Evolutionary conservation across 1,284 basidiomycete species (phyloP), one percentile per base, ranked within the genome.

Genomic region (Rugosomyces carneus): DNA sequence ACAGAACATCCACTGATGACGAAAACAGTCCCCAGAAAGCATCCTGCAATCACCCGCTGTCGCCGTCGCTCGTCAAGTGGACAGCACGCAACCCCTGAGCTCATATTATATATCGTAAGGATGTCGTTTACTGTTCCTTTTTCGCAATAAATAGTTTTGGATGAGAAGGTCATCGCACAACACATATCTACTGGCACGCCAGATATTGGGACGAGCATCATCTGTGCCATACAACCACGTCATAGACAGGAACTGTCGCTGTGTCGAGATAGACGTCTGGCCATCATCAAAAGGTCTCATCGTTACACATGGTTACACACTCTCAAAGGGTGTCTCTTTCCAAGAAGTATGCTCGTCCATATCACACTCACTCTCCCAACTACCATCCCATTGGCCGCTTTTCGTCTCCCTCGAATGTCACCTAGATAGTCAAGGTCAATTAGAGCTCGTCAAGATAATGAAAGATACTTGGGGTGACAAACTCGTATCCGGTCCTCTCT

Each of bases 251-350:
- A 69, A 72, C 37, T 76, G 71, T 3, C 71, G 79, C 29, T 84
- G 80, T 55, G 77, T 85, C 23, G 82, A 85, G 59, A 81, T 84
- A 47, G 82, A 85, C 54, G 80, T 80, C 11, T 85, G 82, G 82
- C 71, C 78, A 9, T 72, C 73, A 3, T 64, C 67, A 1, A 63
- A 70, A 37, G 77, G 75, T 9, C 70, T 75, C 20, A 66, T 81
- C 43, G 80, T 37, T 16, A 84, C 77, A 0, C 81, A 84, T 53
- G 79, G 79, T 0, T 66, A 75, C 53, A 81, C 79, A 0, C 65
- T 78, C 45, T 75, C 70, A 47, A 67, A 69, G 49, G 66, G 70
- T 23, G 68, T 80, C 1, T 54, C 71, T 0, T 76, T 82, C 47
- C 43, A 65, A 15, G 67, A 67, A 31, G 78, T 80, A 1, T 79